phyloP scores from a whole-genome alignment of 2,329 filamentous ascomycete species.

The Microcyclosporella mali region DNA sequence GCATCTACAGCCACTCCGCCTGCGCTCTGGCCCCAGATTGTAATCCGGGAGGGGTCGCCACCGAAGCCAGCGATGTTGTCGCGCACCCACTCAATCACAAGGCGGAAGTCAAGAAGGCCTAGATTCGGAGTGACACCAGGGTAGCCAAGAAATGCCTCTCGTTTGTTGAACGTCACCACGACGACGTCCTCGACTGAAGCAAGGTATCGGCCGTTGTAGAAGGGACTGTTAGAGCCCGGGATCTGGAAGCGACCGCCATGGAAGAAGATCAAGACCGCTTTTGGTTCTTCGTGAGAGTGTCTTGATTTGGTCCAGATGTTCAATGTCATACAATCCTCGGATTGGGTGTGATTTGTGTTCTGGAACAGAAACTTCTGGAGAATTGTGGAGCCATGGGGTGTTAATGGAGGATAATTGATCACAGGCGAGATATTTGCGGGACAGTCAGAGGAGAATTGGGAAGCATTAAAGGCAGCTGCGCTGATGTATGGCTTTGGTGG shows the following conservation, averaged over 20 bases:
- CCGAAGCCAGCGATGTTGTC: constrained; percentile 22
- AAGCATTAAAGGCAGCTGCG: too few relatives aligned
- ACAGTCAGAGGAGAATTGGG: too few relatives aligned
- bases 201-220: constrained; percentile 29
- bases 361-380: too few relatives aligned
- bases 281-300: constrained; percentile 15
- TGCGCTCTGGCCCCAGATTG: constrained; percentile 21
- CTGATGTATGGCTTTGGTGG: constrained; percentile 21
- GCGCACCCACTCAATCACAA: constrained; percentile 31
- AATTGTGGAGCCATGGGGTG: too few relatives aligned
- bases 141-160: constrained; percentile 29
- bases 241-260: constrained; percentile 2
- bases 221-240: constrained; percentile 47
- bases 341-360: constrained; percentile 19
- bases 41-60: constrained; percentile 22
- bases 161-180: constrained; percentile 44
- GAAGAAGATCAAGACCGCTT: constrained; percentile 33
- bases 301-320: constrained; percentile 27
- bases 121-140: constrained; percentile 25
- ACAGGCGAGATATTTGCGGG: constrained; percentile 4
- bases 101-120: constrained; percentile 24
- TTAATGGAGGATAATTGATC: constrained; percentile 26
- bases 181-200: constrained; percentile 50
- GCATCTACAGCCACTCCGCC: constrained; percentile 39
- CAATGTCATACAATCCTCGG: constrained; percentile 33